Percentiles rank a stretch among this genome's conserved stretches.
phyloP scores from a whole-genome alignment of 208 protist genomes.

The Trypanosoma grayi region DNA sequence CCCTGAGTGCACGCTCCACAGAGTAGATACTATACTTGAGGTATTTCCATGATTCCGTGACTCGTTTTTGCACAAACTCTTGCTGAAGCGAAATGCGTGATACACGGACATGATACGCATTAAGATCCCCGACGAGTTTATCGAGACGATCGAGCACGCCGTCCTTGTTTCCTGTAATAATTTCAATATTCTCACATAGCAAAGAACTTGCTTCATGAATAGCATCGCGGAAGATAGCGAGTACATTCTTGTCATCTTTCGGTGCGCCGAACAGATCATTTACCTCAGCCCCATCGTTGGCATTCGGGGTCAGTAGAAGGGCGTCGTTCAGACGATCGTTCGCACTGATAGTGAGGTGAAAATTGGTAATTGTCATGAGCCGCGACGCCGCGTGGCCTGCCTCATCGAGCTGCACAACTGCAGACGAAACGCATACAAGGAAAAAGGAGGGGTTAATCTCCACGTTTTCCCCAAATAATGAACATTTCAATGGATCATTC shows the following conservation, averaged over 20 bases:
- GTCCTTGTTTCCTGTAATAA: slow-evolving; percentile 35
- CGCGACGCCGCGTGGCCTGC: not conserved
- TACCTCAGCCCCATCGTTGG: slow-evolving; percentile 1
- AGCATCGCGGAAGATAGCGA: slow-evolving; percentile 29
- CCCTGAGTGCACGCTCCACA: slow-evolving; percentile 26
- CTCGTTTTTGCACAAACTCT: slow-evolving; percentile 39
- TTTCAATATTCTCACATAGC: slow-evolving; percentile 40
- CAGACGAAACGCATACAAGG: slow-evolving; percentile 47
- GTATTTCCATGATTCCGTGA: slow-evolving; percentile 49
- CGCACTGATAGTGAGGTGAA: slow-evolving; percentile 3
- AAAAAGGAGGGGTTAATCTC: slow-evolving; percentile 56
- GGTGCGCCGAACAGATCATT: slow-evolving; percentile 23
- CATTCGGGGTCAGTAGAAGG: slow-evolving; percentile 14
- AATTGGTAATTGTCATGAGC: slow-evolving; percentile 27
- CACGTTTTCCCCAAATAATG: slow-evolving; percentile 38
- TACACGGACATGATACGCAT: slow-evolving; percentile 51
- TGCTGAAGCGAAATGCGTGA: slow-evolving; percentile 33
- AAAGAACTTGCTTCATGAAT: slow-evolving; percentile 31
- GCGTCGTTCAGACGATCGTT: slow-evolving; percentile 1
- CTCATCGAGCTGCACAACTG: slow-evolving; percentile 19
- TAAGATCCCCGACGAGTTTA: slow-evolving; percentile 45
- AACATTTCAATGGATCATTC: slow-evolving; percentile 1
- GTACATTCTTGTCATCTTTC: slow-evolving; percentile 31
- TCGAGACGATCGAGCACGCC: slow-evolving; percentile 44
- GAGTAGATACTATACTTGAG: slow-evolving; percentile 41